Conservation (phyloP, 2,329 filamentous ascomycete genomes). For the Atkinsonella hypoxylon region DNA sequence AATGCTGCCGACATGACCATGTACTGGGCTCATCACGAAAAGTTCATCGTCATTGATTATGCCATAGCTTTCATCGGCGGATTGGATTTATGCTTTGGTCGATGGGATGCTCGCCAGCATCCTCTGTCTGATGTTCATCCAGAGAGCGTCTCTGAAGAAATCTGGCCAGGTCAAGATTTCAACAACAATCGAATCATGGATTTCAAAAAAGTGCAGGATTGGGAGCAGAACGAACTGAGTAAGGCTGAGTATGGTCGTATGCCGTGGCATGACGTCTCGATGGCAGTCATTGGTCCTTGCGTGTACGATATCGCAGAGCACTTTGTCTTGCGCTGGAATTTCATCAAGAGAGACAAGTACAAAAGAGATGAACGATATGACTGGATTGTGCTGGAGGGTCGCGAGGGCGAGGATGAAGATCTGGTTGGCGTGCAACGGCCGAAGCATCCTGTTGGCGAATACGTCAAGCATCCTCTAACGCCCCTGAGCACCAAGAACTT, state of each 20-base stretch:
- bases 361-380: conserved; percentile 76
- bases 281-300: conserved; percentile 80
- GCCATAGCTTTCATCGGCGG: conserved; percentile 85
- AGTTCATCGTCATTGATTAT: conserved; percentile 93
- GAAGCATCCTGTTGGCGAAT: conserved; percentile 79
- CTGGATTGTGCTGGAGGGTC: conserved; percentile 71
- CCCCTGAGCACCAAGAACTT: conserved; percentile 55
- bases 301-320: conserved; percentile 94
- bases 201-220: conserved; percentile 80
- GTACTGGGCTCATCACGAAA: conserved; percentile 97
- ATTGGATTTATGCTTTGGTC: conserved; percentile 86
- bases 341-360: conserved; percentile 94
- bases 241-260: conserved; percentile 89
- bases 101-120: conserved; percentile 85
- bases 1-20: conserved; percentile 94
- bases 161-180: conserved; percentile 94
- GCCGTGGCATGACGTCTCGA: conserved; percentile 96
- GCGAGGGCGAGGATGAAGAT: conserved; percentile 68
- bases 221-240: conserved; percentile 85
- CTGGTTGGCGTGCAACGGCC: conserved; percentile 80
- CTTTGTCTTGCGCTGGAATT: conserved; percentile 92
- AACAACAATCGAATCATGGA: conserved; percentile 97
- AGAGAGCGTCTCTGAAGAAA: conserved; percentile 64
- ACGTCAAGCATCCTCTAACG: conserved; percentile 66
- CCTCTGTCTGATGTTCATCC: conserved; percentile 80